phyloP scores from a whole-genome alignment of 1,139 yeast species.

The Yamadazyma songkhlaensis region DNA sequence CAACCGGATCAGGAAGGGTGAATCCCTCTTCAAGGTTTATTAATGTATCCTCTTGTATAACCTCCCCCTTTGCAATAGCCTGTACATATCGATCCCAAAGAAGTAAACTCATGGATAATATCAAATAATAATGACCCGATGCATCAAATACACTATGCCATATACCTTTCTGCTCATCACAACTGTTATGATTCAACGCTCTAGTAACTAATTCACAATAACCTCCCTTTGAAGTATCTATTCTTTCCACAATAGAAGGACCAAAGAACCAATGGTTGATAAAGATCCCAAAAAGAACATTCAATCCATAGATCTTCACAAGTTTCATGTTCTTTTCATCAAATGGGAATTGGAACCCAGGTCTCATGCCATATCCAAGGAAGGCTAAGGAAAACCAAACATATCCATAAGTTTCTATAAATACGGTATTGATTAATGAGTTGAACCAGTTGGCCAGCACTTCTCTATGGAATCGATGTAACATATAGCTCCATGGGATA shows the following conservation, averaged over 20 bases:
- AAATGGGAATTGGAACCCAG: not conserved
- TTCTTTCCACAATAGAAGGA: slow-evolving; percentile 41
- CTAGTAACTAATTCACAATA: slow-evolving; percentile 22
- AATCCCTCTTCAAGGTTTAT: no score
- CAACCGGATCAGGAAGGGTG: no score
- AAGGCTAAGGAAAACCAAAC: slow-evolving; percentile 24
- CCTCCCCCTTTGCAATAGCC: no score
- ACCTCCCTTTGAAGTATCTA: slow-evolving; percentile 41
- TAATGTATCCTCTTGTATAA: no score
- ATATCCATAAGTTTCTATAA: slow-evolving; percentile 27
- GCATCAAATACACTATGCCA: slow-evolving; percentile 63
- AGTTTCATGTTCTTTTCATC: not conserved
- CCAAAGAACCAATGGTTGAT: slow-evolving; percentile 48
- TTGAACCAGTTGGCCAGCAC: slow-evolving; percentile 16
- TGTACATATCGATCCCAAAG: slow-evolving; percentile 26
- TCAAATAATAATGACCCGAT: slow-evolving; percentile 61
- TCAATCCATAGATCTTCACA: slow-evolving; percentile 12
- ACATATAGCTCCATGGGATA: slow-evolving; percentile 16
- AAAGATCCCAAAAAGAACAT: slow-evolving; percentile 16
- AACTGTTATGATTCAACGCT: slow-evolving; percentile 6
- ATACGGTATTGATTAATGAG: slow-evolving; percentile 16
- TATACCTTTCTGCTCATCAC: slow-evolving; percentile 21
- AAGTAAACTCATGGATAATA: slow-evolving; percentile 47
- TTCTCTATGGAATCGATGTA: slow-evolving; percentile 12
- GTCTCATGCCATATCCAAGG: slow-evolving; percentile 4